Conservation (phyloP, 768 basidiomycete genomes). For the Nidularia pulvinata region DNA sequence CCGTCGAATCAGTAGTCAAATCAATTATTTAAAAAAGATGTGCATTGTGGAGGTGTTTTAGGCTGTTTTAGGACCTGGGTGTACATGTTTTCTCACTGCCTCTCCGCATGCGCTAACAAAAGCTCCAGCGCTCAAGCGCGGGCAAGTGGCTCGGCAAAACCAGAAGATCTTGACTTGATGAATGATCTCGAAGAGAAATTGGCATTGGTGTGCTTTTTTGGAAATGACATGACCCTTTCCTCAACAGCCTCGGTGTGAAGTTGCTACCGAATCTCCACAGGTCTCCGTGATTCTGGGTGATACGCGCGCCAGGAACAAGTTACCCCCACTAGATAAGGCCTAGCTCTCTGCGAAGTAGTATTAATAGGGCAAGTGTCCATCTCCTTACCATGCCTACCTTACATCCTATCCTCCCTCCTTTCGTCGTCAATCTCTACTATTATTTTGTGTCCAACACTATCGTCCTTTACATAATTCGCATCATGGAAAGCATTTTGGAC, state of each 20-base stretch:
- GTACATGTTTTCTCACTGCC: no score
- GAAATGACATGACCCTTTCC: neutral
- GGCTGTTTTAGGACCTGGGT: no score
- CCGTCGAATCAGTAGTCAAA: no score
- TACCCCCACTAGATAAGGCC: neutral
- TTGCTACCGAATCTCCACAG: neutral
- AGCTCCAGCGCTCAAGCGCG: no score
- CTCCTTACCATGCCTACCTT: no score
- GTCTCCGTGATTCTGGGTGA: neutral
- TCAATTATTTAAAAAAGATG: no score
- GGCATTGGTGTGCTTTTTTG: neutral
- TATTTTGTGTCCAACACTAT: neutral
- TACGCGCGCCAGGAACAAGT: neutral
- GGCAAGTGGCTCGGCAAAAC: neutral
- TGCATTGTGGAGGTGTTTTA: no score
- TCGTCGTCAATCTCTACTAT: neutral
- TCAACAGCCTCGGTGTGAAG: neutral
- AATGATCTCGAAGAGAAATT: neutral
- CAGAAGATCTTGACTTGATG: neutral
- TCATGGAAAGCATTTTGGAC: neutral
- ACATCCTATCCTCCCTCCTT: no score
- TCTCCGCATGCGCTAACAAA: no score
- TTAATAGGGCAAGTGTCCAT: no score
- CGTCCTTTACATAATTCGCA: neutral
- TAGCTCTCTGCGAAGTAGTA: neutral